Evolutionary conservation across 345 rosid species (phyloP).

Genomic region (Bretschneidera sinensis): DNA sequence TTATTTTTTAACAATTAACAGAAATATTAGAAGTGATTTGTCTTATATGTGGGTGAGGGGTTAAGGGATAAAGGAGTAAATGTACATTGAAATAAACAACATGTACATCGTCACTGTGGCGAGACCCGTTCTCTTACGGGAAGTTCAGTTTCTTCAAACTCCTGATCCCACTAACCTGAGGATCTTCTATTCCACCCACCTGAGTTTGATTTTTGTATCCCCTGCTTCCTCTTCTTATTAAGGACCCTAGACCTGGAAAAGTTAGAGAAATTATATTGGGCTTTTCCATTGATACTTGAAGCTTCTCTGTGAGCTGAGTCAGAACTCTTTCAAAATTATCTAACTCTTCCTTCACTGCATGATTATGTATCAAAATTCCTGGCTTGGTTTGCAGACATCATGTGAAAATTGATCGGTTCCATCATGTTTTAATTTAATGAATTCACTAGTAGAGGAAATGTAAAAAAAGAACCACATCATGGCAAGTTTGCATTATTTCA

Average conservation of each 20-base stretch:
- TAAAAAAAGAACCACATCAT: too few species aligned
- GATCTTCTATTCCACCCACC: conserved; percentile 37
- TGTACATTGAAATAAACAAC: conserved; percentile 1
- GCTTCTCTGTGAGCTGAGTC: conserved; percentile 26
- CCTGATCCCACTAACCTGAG: too few species aligned
- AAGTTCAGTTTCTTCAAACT: neutral
- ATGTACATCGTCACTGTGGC: neutral
- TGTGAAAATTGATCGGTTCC: too few species aligned
- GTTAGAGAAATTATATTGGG: conserved; percentile 26
- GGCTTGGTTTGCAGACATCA: conserved; percentile 21
- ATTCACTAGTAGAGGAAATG: too few species aligned
- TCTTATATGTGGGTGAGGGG: too few species aligned
- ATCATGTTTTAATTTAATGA: too few species aligned
- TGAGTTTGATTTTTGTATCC: conserved; percentile 39
- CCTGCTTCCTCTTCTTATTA: conserved; percentile 46
- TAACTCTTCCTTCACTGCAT: conserved; percentile 40
- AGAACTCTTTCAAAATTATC: conserved; percentile 21
- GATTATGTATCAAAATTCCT: conserved; percentile 30
- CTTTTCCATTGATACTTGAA: conserved; percentile 19
- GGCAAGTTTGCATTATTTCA: too few species aligned
- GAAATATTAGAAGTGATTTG: too few species aligned
- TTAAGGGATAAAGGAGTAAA: too few species aligned
- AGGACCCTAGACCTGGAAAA: conserved; percentile 37
- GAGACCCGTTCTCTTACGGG: neutral
- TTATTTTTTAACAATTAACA: too few species aligned